Evolutionary conservation across 2,329 filamentous ascomycete species (phyloP), one percentile per base, ranked within the genome.

Genomic region (Fusarium temperatum): DNA sequence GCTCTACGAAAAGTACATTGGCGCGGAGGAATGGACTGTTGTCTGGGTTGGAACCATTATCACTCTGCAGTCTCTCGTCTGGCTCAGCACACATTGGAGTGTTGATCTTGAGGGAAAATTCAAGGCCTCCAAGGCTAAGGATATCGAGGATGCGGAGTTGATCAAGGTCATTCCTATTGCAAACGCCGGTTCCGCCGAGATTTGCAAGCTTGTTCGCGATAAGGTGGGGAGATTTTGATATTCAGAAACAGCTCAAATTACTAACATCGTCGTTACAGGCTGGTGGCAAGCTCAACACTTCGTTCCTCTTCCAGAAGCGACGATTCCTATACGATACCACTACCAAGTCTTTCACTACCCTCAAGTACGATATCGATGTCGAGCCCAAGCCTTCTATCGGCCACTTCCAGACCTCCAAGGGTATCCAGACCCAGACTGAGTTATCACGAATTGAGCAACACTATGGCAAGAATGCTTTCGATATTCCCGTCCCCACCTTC

Each of bases 61-160:
- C 82, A 98, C 95, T 17, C 80, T 93, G 64, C 97, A 99, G 86
- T 91, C 94, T 73, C 88, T 99, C 73, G 85, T 95, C 77, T 99
- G 96, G 96, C 89, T 99, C 71, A 96, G 93, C 85, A 99, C 96
- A 53, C 94, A 98, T 85, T 99, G 96, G 96, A 98, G 94, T 80
- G 94, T 99, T 81, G 92, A 95, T 80, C 86, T 98, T 73, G 90
- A 91, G 80, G 93, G 92, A 28, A 84, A 91, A 69, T 98, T 98
- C 83, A 98, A 93, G 18, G 90, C 95, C 3, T 92, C 88, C 63
- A 89, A 88, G 75, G 93, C 92, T 63, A 89, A 87, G 68, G 89
- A 88, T 55, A 86, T 98, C 41, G 87, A 92, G 60, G 90, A 92
- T 77, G 96, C 96, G 22, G 84, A 91, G 78, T 87, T 97, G 77